These are phyloP conservation scores for Ocimum tenuiflorum DNA, from an alignment of 257 asterid genomes.

Conservation along the genomic window DNA sequence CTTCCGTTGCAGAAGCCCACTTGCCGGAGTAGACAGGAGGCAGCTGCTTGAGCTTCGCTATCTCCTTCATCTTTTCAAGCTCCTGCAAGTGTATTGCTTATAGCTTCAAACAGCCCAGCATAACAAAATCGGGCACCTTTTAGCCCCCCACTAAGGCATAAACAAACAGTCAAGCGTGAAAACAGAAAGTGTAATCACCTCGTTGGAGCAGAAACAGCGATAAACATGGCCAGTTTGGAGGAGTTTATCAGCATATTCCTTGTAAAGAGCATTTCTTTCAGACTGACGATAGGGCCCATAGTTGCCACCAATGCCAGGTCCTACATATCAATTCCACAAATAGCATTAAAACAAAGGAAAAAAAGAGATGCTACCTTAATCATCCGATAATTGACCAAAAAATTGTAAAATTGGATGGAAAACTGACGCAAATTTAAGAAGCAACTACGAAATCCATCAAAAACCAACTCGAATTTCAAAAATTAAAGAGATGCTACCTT, in stretches of 20 bases:
- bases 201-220: slow-evolving; percentile 86
- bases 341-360: background rate
- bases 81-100: slow-evolving; percentile 41
- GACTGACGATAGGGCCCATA: slow-evolving; percentile 94
- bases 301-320: slow-evolving; percentile 80
- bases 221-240: slow-evolving; percentile 72
- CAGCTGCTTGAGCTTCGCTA: slow-evolving; percentile 70
- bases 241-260: slow-evolving; percentile 69
- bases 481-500: too few relatives aligned
- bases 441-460: background rate
- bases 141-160: background rate
- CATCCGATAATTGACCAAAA: background rate
- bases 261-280: slow-evolving; percentile 84
- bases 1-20: slow-evolving; percentile 77
- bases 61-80: slow-evolving; percentile 84
- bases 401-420: background rate
- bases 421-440: background rate
- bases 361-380: background rate
- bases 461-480: too few relatives aligned
- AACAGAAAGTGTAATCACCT: slow-evolving; percentile 33
- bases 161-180: background rate
- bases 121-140: background rate
- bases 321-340: slow-evolving; percentile 30
- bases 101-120: slow-evolving; percentile 4
- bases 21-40: slow-evolving; percentile 87